Conservation (phyloP, 83 land plant genomes). For the Picea mariana region DNA sequence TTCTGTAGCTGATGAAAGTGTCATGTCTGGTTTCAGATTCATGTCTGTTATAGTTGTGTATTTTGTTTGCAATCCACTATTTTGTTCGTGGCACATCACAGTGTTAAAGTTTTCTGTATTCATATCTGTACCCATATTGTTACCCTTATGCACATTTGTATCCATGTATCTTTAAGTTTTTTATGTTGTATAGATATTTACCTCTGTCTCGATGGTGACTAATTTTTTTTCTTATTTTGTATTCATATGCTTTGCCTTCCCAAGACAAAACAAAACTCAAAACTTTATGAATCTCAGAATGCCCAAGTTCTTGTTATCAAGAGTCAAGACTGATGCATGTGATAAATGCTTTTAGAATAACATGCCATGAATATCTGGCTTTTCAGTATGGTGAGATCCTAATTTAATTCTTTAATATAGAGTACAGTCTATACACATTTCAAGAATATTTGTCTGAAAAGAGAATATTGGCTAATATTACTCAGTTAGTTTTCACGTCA, state of each 20-base stretch:
- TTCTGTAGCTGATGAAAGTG: not conserved
- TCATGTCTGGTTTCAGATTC: not conserved
- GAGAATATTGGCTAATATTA: not conserved
- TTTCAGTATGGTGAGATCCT: not conserved
- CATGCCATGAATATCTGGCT: not conserved
- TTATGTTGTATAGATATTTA: not conserved
- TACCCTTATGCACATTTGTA: not conserved
- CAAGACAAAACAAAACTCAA: not conserved
- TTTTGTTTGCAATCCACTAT: not conserved
- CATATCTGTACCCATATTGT: not conserved
- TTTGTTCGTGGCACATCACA: not conserved
- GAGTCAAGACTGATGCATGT: not conserved
- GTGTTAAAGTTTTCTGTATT: not conserved
- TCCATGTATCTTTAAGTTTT: not conserved
- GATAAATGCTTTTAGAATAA: conserved; percentile 1
- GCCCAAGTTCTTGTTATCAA: not conserved
- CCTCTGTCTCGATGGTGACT: not conserved
- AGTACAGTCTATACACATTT: too few relatives aligned
- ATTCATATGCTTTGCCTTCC: not conserved
- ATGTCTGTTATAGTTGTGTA: not conserved
- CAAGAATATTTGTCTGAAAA: not conserved
- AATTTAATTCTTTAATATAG: not conserved
- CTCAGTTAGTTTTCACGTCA: too few relatives aligned
- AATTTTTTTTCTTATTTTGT: not conserved
- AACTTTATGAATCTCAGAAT: not conserved